These are phyloP conservation scores for Diaporthe velutina DNA, from an alignment of 2,329 filamentous ascomycete species.

Conservation along the genomic window DNA sequence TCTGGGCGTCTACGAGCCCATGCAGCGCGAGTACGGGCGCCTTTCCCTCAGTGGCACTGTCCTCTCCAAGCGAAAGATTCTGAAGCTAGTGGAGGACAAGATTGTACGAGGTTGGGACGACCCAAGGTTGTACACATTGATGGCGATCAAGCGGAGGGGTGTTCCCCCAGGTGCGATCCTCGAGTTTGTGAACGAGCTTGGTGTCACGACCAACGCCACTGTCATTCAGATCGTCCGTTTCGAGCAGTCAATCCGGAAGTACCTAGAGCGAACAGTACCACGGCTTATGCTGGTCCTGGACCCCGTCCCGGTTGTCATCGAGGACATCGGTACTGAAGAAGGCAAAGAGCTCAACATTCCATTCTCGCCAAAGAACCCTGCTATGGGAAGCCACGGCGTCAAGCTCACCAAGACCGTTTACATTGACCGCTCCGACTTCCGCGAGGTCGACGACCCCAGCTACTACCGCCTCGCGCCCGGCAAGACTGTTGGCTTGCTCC, in stretches of 20 bases:
- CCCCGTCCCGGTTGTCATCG: conserved; percentile 84
- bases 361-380: conserved; percentile 62
- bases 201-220: conserved; percentile 85
- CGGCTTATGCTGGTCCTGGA: conserved; percentile 91
- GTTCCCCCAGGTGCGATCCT: conserved; percentile 90
- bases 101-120: conserved; percentile 92
- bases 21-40: conserved; percentile 81
- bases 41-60: conserved; percentile 88
- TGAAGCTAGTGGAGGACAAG: conserved; percentile 77
- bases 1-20: conserved; percentile 87
- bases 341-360: conserved; percentile 74
- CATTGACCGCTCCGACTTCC: conserved; percentile 79
- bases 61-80: conserved; percentile 87
- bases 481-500: conserved; percentile 76
- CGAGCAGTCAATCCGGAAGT: conserved; percentile 85
- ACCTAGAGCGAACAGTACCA: conserved; percentile 89
- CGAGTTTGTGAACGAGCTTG: conserved; percentile 90
- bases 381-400: conserved; percentile 51
- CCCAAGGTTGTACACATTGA: conserved; percentile 88
- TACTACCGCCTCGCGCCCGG: conserved; percentile 80
- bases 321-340: conserved; percentile 79
- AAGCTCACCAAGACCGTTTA: conserved; percentile 74
- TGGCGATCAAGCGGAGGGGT: conserved; percentile 85
- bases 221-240: conserved; percentile 87
- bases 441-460: conserved; percentile 73